These are phyloP conservation scores for Heliamphora exappendiculata DNA, from an alignment of 148 eudicot genomes.

Conservation along the genomic window DNA sequence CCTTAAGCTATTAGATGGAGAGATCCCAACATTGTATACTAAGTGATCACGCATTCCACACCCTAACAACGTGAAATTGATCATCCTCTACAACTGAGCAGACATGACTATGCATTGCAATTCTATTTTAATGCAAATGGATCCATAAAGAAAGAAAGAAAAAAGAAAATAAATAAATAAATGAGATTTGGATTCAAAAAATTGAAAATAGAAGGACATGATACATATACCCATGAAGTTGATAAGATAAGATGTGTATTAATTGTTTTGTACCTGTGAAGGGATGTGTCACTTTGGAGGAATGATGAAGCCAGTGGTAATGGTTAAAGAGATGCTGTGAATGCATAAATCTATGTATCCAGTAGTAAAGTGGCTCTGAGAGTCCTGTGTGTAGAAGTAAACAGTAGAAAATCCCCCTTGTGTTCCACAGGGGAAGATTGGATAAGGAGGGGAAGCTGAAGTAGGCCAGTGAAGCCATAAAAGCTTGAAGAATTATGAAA, in stretches of 20 bases:
- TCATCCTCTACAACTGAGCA: too few relatives aligned
- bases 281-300: slow-evolving; percentile 40
- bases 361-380: slow-evolving; percentile 43
- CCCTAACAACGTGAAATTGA: too few relatives aligned
- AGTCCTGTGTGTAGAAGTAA: slow-evolving; percentile 29
- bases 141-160: too few relatives aligned
- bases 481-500: slow-evolving; percentile 44
- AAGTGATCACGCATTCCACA: too few relatives aligned
- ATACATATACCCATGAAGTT: neutral
- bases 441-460: slow-evolving; percentile 30
- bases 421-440: slow-evolving; percentile 36
- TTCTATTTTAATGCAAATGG: too few relatives aligned
- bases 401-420: slow-evolving; percentile 28
- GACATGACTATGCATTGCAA: too few relatives aligned
- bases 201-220: too few relatives aligned
- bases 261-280: slow-evolving; percentile 30
- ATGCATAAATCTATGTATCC: slow-evolving; percentile 36
- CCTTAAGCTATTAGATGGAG: too few relatives aligned
- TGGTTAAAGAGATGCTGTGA: slow-evolving; percentile 18
- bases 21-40: too few relatives aligned
- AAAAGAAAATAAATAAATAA: too few relatives aligned
- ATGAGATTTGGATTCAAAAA: too few relatives aligned
- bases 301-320: slow-evolving; percentile 50
- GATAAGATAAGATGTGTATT: neutral
- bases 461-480: slow-evolving; percentile 27